phyloP scores from a whole-genome alignment of 768 basidiomycete species.

The Mycena crocata region DNA sequence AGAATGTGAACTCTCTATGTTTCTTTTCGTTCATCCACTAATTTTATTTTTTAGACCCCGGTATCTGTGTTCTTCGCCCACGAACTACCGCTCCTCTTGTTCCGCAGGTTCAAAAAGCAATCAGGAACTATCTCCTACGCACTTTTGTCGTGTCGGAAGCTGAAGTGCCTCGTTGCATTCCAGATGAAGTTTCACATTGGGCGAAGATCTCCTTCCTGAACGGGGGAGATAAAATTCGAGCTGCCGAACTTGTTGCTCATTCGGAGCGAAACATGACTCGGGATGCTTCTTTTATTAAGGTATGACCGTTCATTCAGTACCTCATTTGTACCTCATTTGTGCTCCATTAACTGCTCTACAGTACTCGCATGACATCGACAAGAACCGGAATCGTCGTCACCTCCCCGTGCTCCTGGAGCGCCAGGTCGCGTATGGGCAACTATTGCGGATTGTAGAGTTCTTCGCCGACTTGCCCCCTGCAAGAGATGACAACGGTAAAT shows the following conservation, averaged over 20 bases:
- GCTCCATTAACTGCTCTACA: background rate
- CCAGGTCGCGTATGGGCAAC: background rate
- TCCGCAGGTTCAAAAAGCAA: background rate
- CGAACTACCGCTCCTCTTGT: background rate
- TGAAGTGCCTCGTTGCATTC: background rate
- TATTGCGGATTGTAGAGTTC: slow-evolving; percentile 10
- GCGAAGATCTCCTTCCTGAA: slow-evolving; percentile 2
- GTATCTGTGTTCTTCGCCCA: slow-evolving; percentile 1
- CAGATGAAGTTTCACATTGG: slow-evolving; percentile 10
- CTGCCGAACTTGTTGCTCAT: background rate
- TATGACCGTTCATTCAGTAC: no score
- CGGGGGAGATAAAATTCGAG: no score
- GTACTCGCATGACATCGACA: no score
- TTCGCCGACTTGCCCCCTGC: background rate
- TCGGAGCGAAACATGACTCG: slow-evolving; percentile 13
- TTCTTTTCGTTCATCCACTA: background rate
- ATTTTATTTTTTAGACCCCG: slow-evolving; percentile 7
- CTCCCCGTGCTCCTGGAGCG: background rate
- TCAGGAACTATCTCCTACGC: background rate
- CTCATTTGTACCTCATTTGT: no score
- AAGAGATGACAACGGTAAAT: background rate
- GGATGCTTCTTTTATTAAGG: slow-evolving; percentile 18
- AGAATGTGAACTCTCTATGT: background rate
- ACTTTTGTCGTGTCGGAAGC: background rate
- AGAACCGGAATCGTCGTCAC: background rate